Evolutionary conservation across 2,329 filamentous ascomycete genomes (phyloP), one percentile per base, ranked within the genome.

Genomic region (Coniochaeta sp.): DNA sequence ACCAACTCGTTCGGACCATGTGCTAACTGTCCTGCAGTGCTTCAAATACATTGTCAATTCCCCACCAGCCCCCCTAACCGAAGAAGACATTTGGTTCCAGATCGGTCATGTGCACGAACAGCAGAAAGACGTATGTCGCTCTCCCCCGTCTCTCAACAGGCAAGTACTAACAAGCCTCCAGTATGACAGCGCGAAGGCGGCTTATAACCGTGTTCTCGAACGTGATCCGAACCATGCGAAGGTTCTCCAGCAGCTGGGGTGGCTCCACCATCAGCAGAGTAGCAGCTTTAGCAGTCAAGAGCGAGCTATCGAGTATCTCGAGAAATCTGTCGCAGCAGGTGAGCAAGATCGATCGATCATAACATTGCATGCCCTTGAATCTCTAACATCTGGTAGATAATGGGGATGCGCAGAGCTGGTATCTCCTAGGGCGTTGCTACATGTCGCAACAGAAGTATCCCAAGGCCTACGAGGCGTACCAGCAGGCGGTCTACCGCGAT

Each of bases 1-100:
- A 22, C 8, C 3, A n/a, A 6, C 6, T 11, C 40, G 6, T 36
- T 40, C n/a, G 11, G 8, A 44, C 28, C 50, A 24, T 64, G 68
- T 43, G 68, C 69, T 73, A 62, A 74, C 64, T 19, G 34, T 9
- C 62, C 11, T 62, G 17, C 61, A 97, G 91, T 98, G 95, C 79
- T 99, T 99, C 79, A 95, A 95, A 76, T 98, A 96, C 72, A 99
- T 99, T 67, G 93, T 98, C 64, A 89, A 85, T 66, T 93, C 96
- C 59, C 93, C 95, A 31, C 95, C 95, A 3, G 88, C 91, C 4
- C 95, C 95, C 2, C 76, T 99, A 67, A 97, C 93, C 0, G 93
- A 98, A 73, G 93, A 98, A 74, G 95, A 99, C 68, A 99, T 99
- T 62, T 98, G 93, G 93, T 99, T 99, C 79, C 95, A 99, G 75